Base-by-base conservation (phyloP, 1,284 basidiomycete genomes). In the Rhodotorula sp. region DNA sequence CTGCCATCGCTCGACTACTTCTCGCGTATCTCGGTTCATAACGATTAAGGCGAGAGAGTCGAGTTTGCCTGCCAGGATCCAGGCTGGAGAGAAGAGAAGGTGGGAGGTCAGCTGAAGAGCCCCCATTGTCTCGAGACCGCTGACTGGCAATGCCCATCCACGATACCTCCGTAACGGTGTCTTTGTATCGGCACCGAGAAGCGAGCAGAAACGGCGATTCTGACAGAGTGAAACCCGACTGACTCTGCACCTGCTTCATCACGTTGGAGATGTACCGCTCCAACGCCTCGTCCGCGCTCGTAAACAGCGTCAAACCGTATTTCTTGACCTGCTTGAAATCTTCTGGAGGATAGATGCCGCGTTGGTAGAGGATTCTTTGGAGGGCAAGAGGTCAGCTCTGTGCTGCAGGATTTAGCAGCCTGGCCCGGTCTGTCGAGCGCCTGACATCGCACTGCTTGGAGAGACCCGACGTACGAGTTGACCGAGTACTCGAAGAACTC, bases 401-500 rank as follows among this genome's bases (percentile, higher is more conserved):
- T 29, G 3, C n/a, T 19, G 24, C 22, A 19, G 39, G 15, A 55
- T n/a, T n/a, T n/a, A n/a, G n/a, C n/a, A n/a, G n/a, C n/a, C n/a
- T n/a, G n/a, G n/a, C n/a, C n/a, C n/a, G n/a, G n/a, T n/a, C n/a
- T n/a, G n/a, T n/a, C n/a, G n/a, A n/a, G n/a, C n/a, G n/a, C n/a
- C 22, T 2, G 13, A 13, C 22, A 15, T 24, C 48, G 22, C 34
- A 22, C 22, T 15, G 46, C 30, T 36, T 11, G 5, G n/a, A 29
- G 27, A 27, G 10, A 20, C 0, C 24, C 15, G 48, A 84, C 90
- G 72, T 78, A 93, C 92, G 89, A 91, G 83, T 95, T 95, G 73
- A 94, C 92, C 30, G 91, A 90, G 81, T 93, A 99, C 83, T 95
- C 94, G 85, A 99, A 98, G 84, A 99, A 98, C 79, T 99, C 96